phyloP scores from a whole-genome alignment of 495 filamentous ascomycete species.

The Annulohypoxylon stygium region DNA sequence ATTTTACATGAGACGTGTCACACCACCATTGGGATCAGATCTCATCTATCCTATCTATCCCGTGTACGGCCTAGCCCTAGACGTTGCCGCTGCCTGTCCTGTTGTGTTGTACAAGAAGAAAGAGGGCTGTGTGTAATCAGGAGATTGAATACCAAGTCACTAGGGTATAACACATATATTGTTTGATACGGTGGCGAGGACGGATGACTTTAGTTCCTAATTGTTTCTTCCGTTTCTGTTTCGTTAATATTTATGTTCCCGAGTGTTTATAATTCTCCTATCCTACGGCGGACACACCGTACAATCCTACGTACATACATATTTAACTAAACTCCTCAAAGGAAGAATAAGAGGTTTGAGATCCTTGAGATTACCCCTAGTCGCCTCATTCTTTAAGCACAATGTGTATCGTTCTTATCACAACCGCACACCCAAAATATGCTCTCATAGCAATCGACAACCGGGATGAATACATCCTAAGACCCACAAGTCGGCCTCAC shows the following conservation, averaged over 20 bases:
- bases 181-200: slow-evolving; percentile 38
- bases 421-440: slow-evolving; percentile 91
- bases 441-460: slow-evolving; percentile 92
- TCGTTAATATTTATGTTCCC: slow-evolving; percentile 38
- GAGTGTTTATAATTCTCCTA: slow-evolving; percentile 21
- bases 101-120: slow-evolving; percentile 17
- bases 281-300: background rate
- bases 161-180: slow-evolving; percentile 25
- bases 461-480: slow-evolving; percentile 93
- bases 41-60: slow-evolving; percentile 26
- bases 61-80: slow-evolving; percentile 26
- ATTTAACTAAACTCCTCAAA: slow-evolving; percentile 7
- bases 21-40: slow-evolving; percentile 41
- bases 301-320: slow-evolving; percentile 10
- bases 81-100: slow-evolving; percentile 12
- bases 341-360: background rate
- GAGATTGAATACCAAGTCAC: slow-evolving; percentile 27
- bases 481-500: slow-evolving; percentile 83
- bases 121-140: slow-evolving; percentile 27
- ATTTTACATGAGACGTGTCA: slow-evolving; percentile 44
- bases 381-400: slow-evolving; percentile 32
- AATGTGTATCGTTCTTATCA: slow-evolving; percentile 95
- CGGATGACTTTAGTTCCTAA: slow-evolving; percentile 13
- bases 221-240: slow-evolving; percentile 10
- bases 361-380: background rate